Conservation (phyloP, 2,329 filamentous ascomycete genomes). For the Ophiostoma sp. region DNA sequence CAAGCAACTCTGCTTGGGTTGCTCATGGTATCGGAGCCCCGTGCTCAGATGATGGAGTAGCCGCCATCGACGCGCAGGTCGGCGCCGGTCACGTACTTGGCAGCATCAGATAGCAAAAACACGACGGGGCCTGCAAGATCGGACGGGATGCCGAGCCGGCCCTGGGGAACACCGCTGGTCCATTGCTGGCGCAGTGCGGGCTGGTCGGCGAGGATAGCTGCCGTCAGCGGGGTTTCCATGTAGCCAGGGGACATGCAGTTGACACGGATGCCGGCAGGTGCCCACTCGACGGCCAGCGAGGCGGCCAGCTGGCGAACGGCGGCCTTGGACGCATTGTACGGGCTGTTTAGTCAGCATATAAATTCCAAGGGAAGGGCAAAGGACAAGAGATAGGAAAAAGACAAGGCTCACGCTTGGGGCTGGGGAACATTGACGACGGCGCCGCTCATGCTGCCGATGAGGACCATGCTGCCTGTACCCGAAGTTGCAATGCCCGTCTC, state of each 20-base stretch:
- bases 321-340: constrained; percentile 91
- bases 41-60: constrained; percentile 68
- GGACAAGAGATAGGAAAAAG: not conserved
- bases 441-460: constrained; percentile 94
- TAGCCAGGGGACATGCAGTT: constrained; percentile 96
- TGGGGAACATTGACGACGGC: constrained; percentile 93
- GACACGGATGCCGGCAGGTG: constrained; percentile 77
- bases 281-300: constrained; percentile 92
- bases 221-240: constrained; percentile 91
- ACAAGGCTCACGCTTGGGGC: constrained; percentile 70
- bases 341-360: constrained; percentile 39
- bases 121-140: constrained; percentile 92
- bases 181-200: constrained; percentile 84
- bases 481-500: constrained; percentile 46
- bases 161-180: constrained; percentile 86
- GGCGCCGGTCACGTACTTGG: constrained; percentile 64
- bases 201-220: constrained; percentile 92
- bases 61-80: constrained; percentile 80
- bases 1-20: not conserved
- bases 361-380: not conserved
- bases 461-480: constrained; percentile 75
- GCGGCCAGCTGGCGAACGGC: constrained; percentile 83
- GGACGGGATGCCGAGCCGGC: constrained; percentile 86
- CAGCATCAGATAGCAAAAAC: constrained; percentile 76
- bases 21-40: not conserved